Base-by-base conservation (phyloP, 257 asterid species). In the Pogostemon cablin region DNA sequence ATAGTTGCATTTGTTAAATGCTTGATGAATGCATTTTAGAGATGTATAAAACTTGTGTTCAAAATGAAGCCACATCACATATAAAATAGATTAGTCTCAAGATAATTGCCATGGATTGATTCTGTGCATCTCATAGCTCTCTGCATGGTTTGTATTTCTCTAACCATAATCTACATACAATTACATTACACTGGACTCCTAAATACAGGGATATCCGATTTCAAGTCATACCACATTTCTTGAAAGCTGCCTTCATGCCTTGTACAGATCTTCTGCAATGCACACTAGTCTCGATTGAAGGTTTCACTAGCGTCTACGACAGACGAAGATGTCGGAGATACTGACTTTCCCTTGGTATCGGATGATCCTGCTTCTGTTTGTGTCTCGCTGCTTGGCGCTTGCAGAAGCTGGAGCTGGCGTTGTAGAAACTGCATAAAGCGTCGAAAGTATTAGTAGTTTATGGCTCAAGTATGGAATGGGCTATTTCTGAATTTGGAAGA, bases 341-440 rank as follows among this genome's bases (percentile, higher is more conserved):
- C 82, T 9, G 81, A 39, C 80, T 90, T 93, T 58, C 89, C 92
- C 82, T 86, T 85, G 50, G 69, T 34, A 79, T 77, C 87, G 32
- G 86, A 81, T 64, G 76, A 64, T 57, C 65, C 80, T 40, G 76
- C 50, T 17, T 81, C 80, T 47, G 32, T 71, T 46, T 44, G 48
- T 25, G 55, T 77, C 78, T 82, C 87, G 0, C 69, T 46, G 40
- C 75, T 68, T 59, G 82, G 60, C 69, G 77, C 68, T 75, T 84
- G 85, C 60, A 88, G 73, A 75, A 77, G 85, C 83, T 81, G 77
- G 67, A 87, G 96, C 79, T 90, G 95, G 7, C 75, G 64, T 75
- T 85, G 93, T 67, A 90, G 72, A 80, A 67, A 67, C 98, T 93
- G 90, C 70, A 10, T 34, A 54, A 34, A n/a, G 53, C 47, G 34